phyloP scores from a whole-genome alignment of 257 asterid genomes.

The Solanum piurae region DNA sequence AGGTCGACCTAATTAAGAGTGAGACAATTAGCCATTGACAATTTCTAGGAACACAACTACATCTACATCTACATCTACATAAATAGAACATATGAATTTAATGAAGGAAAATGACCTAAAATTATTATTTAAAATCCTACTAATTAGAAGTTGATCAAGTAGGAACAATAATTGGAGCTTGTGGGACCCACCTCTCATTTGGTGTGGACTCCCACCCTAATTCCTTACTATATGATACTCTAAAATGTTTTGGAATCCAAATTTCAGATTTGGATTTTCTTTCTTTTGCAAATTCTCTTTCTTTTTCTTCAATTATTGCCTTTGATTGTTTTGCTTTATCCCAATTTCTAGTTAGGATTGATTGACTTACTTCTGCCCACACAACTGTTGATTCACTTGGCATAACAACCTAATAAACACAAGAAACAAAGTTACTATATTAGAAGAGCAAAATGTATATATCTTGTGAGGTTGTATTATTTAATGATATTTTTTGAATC shows the following conservation, averaged over 20 bases:
- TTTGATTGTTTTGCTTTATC: slow-evolving; percentile 58
- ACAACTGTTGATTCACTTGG: slow-evolving; percentile 52
- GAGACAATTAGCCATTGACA: neutral
- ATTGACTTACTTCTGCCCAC: slow-evolving; percentile 57
- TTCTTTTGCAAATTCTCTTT: slow-evolving; percentile 45
- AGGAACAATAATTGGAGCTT: slow-evolving; percentile 64
- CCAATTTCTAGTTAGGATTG: slow-evolving; percentile 51
- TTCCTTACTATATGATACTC: slow-evolving; percentile 32
- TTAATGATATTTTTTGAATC: neutral
- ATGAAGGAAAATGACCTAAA: neutral
- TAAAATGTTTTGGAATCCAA: slow-evolving; percentile 61
- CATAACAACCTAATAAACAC: slow-evolving; percentile 29
- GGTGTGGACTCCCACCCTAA: slow-evolving; percentile 66
- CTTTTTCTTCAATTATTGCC: slow-evolving; percentile 45
- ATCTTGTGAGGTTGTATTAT: neutral
- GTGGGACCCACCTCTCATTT: slow-evolving; percentile 25
- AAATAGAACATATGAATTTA: neutral
- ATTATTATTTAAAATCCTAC: neutral
- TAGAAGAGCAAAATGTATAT: neutral
- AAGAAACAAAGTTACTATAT: neutral
- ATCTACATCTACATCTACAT: neutral
- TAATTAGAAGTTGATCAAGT: neutral
- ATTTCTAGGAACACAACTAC: neutral
- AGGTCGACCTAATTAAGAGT: neutral
- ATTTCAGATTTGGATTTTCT: slow-evolving; percentile 26